These are phyloP conservation scores for Ambrosiella cleistominuta DNA, from an alignment of 2,329 filamentous ascomycete species.

Conservation along the genomic window DNA sequence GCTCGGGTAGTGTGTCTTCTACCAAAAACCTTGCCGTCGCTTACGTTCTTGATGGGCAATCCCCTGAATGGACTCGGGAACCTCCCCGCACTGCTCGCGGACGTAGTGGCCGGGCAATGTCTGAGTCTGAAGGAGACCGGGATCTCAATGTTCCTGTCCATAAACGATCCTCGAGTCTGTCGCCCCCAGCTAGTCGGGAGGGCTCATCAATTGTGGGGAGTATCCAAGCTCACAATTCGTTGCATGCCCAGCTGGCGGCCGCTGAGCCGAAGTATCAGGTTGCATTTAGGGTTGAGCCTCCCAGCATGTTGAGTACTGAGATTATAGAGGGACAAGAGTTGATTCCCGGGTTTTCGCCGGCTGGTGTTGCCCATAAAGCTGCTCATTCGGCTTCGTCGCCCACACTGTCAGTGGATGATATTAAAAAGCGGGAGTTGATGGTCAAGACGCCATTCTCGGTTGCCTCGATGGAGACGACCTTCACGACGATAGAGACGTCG, in stretches of 20 bases:
- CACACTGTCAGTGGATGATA: conserved; percentile 5
- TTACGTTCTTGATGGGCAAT: not conserved
- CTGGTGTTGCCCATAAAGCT: not conserved
- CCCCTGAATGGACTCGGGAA: not conserved
- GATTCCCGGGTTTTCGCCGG: conserved; percentile 9
- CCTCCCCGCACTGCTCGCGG: conserved; percentile 8
- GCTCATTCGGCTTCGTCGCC: not conserved
- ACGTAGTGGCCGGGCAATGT: conserved; percentile 26
- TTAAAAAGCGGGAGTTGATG: conserved; percentile 10
- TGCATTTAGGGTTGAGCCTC: conserved; percentile 16
- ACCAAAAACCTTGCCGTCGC: conserved; percentile 16
- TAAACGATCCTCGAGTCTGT: conserved; percentile 40
- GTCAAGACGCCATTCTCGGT: conserved; percentile 37
- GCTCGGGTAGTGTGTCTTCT: conserved; percentile 35
- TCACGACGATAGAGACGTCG: conserved; percentile 43
- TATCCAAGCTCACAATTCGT: conserved; percentile 34
- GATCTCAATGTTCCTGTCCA: conserved; percentile 37
- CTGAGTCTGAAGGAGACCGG: conserved; percentile 32
- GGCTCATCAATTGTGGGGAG: conserved; percentile 40
- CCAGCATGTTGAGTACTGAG: conserved; percentile 16
- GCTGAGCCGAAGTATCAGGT: conserved; percentile 7
- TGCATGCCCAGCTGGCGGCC: conserved; percentile 15
- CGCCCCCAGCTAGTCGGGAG: conserved; percentile 43
- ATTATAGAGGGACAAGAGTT: not conserved
- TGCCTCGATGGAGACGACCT: conserved; percentile 42